These are phyloP conservation scores for Trametes maxima DNA, from an alignment of 768 basidiomycete genomes.

Conservation along the genomic window DNA sequence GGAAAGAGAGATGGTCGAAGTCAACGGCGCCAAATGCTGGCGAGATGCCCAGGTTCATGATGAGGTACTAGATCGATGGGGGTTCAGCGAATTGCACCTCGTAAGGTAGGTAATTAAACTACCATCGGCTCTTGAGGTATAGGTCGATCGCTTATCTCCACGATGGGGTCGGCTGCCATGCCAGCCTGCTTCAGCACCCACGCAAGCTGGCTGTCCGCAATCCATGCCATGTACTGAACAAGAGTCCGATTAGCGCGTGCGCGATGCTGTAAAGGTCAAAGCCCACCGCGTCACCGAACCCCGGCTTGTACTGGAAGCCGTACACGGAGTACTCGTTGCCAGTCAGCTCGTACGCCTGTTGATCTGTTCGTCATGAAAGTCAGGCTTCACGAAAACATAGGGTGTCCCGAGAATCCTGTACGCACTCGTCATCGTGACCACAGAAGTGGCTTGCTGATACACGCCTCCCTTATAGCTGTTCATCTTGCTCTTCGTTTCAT, in stretches of 20 bases:
- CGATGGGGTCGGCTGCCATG: slow-evolving; percentile 55
- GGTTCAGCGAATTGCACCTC: neutral
- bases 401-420: neutral
- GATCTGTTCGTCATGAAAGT: slow-evolving; percentile 46
- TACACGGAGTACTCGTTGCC: slow-evolving; percentile 66
- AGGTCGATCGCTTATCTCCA: slow-evolving; percentile 67
- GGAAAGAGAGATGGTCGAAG: slow-evolving; percentile 51
- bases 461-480: slow-evolving; percentile 77
- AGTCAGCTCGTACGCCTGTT: slow-evolving; percentile 64
- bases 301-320: slow-evolving; percentile 82
- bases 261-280: neutral
- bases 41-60: slow-evolving; percentile 62
- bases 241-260: neutral
- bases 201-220: slow-evolving; percentile 56
- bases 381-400: neutral
- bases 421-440: slow-evolving; percentile 40
- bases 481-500: slow-evolving; percentile 51
- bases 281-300: slow-evolving; percentile 58
- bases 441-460: slow-evolving; percentile 73
- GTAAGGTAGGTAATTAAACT: slow-evolving; percentile 16
- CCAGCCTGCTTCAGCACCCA: slow-evolving; percentile 75
- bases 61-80: slow-evolving; percentile 43
- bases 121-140: slow-evolving; percentile 87
- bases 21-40: slow-evolving; percentile 62
- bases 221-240: slow-evolving; percentile 77